phyloP scores from a whole-genome alignment of 257 asterid species.

The Ballota nigra region DNA sequence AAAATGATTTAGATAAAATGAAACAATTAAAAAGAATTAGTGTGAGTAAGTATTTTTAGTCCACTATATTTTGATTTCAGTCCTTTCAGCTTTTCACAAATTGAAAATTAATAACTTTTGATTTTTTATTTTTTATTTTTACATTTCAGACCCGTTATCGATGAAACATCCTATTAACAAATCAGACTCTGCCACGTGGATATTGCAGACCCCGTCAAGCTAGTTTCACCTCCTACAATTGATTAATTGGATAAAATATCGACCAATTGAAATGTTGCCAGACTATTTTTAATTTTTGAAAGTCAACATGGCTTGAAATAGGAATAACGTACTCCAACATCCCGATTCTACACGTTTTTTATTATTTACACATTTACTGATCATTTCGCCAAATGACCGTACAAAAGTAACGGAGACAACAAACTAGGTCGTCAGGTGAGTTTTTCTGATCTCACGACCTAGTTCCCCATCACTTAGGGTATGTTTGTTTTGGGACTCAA shows the following conservation, averaged over 20 bases:
- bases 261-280: too few relatives aligned
- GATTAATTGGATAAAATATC: not conserved
- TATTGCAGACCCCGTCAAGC: too few relatives aligned
- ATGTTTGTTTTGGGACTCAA: too few relatives aligned
- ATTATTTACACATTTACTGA: not conserved
- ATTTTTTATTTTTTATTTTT: too few relatives aligned
- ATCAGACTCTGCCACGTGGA: not conserved
- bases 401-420: not conserved
- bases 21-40: too few relatives aligned
- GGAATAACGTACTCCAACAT: too few relatives aligned
- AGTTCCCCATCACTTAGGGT: not conserved
- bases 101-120: too few relatives aligned
- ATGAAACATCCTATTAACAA: not conserved
- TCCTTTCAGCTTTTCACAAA: not conserved
- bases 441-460: not conserved
- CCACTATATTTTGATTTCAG: not conserved
- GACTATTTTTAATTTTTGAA: too few relatives aligned
- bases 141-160: not conserved
- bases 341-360: too few relatives aligned
- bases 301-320: too few relatives aligned
- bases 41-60: too few relatives aligned
- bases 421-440: not conserved
- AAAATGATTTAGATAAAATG: too few relatives aligned
- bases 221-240: not conserved
- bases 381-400: not conserved